Evolutionary conservation across 768 basidiomycete species (phyloP).

Genomic region (Hypholoma fasciculare): DNA sequence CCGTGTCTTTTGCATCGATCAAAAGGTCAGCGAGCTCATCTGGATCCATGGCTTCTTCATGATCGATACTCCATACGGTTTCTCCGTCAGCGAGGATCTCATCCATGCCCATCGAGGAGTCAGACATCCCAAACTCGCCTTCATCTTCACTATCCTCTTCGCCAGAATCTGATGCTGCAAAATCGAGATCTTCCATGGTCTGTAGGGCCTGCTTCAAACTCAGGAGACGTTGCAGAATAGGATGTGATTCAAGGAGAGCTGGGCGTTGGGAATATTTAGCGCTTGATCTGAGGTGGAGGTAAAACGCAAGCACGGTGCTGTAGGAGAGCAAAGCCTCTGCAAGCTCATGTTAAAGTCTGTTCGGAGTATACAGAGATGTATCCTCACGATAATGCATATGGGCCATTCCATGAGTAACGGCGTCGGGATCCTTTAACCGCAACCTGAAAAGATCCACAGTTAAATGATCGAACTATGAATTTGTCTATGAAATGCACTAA

Average conservation of each 20-base stretch:
- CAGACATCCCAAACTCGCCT: neutral
- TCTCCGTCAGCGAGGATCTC: conserved; percentile 42
- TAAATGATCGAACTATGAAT: neutral
- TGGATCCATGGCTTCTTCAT: conserved; percentile 35
- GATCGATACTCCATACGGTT: conserved; percentile 42
- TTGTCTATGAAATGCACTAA: conserved; percentile 28
- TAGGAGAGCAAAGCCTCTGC: conserved; percentile 90
- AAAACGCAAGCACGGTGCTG: conserved; percentile 88
- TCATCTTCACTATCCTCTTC: conserved; percentile 25
- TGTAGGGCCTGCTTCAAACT: conserved; percentile 80
- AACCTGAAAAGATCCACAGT: conserved; percentile 36
- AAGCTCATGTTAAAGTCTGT: neutral
- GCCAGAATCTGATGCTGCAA: conserved; percentile 50
- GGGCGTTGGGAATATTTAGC: conserved; percentile 63
- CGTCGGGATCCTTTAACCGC: conserved; percentile 45
- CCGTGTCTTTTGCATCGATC: conserved; percentile 42
- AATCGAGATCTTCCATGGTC: conserved; percentile 85
- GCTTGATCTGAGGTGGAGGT: conserved; percentile 80
- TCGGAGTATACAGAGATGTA: neutral
- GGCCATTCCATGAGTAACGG: conserved; percentile 66
- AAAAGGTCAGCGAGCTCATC: conserved; percentile 59
- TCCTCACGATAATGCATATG: conserved; percentile 87
- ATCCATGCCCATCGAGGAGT: conserved; percentile 22
- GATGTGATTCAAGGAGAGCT: conserved; percentile 63
- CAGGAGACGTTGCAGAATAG: conserved; percentile 75